Percentiles rank a stretch among this genome's conserved stretches.
These are phyloP conservation scores for Keithomyces neogunnii DNA, from an alignment of 2,329 filamentous ascomycete species.

Conservation along the genomic window DNA sequence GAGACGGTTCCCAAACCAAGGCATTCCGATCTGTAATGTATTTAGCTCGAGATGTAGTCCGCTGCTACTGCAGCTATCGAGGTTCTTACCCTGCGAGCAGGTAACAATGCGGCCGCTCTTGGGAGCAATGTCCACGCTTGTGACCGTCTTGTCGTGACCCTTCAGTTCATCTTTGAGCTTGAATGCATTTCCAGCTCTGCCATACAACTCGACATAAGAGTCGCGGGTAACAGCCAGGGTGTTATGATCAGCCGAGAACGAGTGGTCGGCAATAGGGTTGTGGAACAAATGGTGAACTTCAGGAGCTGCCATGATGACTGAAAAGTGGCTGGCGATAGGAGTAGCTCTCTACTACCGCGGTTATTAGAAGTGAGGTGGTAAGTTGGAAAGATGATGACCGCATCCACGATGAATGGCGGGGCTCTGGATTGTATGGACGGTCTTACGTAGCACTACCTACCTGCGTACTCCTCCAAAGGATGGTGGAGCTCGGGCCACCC, in stretches of 20 bases:
- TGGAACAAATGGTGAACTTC: constrained; percentile 98
- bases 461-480: not conserved
- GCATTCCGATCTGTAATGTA: constrained; percentile 74
- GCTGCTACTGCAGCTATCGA: not conserved
- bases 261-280: constrained; percentile 92
- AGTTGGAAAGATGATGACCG: not conserved
- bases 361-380: not conserved
- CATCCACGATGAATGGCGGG: constrained; percentile 5
- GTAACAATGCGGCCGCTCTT: constrained; percentile 89
- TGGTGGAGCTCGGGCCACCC: constrained; percentile 1
- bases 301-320: constrained; percentile 63
- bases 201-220: constrained; percentile 82
- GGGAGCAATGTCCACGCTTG: constrained; percentile 90
- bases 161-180: constrained; percentile 85
- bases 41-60: constrained; percentile 6
- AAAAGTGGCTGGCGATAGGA: constrained; percentile 30
- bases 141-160: constrained; percentile 95
- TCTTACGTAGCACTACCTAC: not conserved
- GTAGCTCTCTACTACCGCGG: constrained; percentile 91
- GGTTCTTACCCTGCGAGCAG: constrained; percentile 74
- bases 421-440: not conserved
- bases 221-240: constrained; percentile 88
- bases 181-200: constrained; percentile 63
- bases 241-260: constrained; percentile 86
- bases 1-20: constrained; percentile 94